A percentile compares a stretch with the other conserved stretches of the same genome.
Conservation (phyloP, 768 basidiomycete species). For the Guyanaporus albipodus region DNA sequence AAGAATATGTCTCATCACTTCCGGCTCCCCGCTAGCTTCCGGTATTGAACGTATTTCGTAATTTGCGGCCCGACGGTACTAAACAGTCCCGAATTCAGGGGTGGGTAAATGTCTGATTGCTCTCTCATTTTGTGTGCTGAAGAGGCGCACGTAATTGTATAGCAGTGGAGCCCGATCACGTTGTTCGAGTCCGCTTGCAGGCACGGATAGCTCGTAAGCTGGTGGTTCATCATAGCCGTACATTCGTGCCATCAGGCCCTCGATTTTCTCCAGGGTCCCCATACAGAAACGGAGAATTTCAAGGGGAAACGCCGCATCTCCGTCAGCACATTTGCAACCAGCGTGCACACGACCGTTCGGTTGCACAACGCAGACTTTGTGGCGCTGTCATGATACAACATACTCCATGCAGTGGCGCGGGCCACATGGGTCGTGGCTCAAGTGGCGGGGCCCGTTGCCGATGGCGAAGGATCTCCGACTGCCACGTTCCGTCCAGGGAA, state of each 20-base stretch:
- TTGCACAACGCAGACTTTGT: too few species aligned
- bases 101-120: constrained; percentile 2
- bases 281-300: background rate
- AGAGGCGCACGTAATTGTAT: background rate
- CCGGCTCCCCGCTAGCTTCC: constrained; percentile 11
- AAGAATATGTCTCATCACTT: constrained; percentile 1
- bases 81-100: too few species aligned
- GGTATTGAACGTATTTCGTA: constrained; percentile 18
- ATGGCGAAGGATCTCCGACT: background rate
- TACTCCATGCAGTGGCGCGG: background rate
- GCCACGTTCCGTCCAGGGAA: background rate
- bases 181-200: background rate
- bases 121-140: background rate
- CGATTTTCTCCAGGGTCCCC: background rate
- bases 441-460: constrained; percentile 20
- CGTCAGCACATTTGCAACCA: background rate
- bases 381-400: too few species aligned
- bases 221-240: background rate
- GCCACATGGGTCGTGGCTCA: constrained; percentile 8
- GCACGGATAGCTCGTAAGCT: background rate
- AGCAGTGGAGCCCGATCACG: background rate
- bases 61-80: background rate
- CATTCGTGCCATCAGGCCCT: background rate
- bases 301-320: background rate
- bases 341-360: background rate